These are phyloP conservation scores for Phytopythium helicoides DNA, from an alignment of 352 stramenopile species.

Conservation along the genomic window DNA sequence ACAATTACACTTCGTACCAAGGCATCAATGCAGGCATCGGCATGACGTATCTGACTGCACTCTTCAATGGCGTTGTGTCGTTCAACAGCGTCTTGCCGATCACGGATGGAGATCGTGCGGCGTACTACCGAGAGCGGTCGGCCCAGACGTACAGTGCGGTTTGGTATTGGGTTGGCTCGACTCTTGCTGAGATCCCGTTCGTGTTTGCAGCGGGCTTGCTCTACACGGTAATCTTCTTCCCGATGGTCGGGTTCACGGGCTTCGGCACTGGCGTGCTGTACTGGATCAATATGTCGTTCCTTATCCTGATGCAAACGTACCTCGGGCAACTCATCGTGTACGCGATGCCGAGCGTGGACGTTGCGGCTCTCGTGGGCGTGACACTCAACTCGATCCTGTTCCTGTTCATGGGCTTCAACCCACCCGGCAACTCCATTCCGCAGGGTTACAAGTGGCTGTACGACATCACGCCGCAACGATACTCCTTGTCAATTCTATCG, in stretches of 20 bases:
- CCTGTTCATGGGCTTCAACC: conserved; percentile 37
- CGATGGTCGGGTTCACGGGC: conserved; percentile 32
- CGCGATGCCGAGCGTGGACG: conserved; percentile 20
- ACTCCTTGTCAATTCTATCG: conserved; percentile 12
- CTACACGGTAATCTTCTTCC: conserved; percentile 57
- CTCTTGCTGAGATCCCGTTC: conserved; percentile 59
- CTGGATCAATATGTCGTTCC: conserved; percentile 49
- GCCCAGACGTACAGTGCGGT: conserved; percentile 62
- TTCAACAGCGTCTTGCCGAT: conserved; percentile 43
- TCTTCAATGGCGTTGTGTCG: conserved; percentile 66
- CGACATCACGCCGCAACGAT: conserved; percentile 16
- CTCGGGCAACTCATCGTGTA: conserved; percentile 63
- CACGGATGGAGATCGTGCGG: conserved; percentile 58
- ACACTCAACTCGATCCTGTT: conserved; percentile 37
- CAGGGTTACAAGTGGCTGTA: no score
- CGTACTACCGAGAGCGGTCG: conserved; percentile 81
- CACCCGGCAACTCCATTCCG: conserved; percentile 17
- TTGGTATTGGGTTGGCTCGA: conserved; percentile 31
- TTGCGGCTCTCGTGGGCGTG: conserved; percentile 19
- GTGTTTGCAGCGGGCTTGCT: conserved; percentile 19
- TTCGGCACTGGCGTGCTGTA: conserved; percentile 41
- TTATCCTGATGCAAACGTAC: conserved; percentile 40
- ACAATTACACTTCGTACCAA: conserved; percentile 16
- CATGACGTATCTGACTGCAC: conserved; percentile 67
- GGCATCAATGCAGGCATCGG: conserved; percentile 10